Conservation (phyloP, 768 basidiomycete species). For the Phallus indusiatus region DNA sequence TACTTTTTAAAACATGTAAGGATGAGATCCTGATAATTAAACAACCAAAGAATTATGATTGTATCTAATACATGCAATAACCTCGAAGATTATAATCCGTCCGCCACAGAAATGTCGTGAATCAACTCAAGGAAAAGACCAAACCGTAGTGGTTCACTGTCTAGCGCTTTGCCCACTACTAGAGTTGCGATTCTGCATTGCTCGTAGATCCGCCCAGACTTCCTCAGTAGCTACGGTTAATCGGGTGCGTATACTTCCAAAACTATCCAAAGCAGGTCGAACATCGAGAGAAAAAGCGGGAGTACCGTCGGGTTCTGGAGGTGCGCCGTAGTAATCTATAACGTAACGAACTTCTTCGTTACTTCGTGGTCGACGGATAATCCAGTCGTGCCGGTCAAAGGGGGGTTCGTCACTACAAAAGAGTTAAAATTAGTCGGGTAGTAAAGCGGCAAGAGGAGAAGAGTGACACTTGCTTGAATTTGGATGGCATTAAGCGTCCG, state of each 20-base stretch:
- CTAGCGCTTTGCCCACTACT: background rate
- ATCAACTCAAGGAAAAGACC: background rate
- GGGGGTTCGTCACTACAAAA: slow-evolving; percentile 71
- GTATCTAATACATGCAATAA: too few species aligned
- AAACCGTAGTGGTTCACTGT: background rate
- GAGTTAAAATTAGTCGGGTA: background rate
- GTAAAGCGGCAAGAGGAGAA: background rate
- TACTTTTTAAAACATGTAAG: too few species aligned
- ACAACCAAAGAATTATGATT: too few species aligned
- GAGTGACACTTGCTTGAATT: slow-evolving; percentile 64
- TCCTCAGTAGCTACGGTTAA: slow-evolving; percentile 62
- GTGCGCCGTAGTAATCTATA: slow-evolving; percentile 97
- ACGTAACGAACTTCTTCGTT: slow-evolving; percentile 88
- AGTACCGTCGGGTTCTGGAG: slow-evolving; percentile 79
- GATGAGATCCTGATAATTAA: too few species aligned
- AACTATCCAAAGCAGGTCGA: slow-evolving; percentile 84
- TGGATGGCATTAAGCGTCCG: slow-evolving; percentile 80
- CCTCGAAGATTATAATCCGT: too few species aligned
- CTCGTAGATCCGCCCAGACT: slow-evolving; percentile 41
- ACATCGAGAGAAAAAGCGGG: slow-evolving; percentile 96
- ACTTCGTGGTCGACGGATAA: slow-evolving; percentile 70
- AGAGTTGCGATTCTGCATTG: background rate
- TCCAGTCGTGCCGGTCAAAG: slow-evolving; percentile 98
- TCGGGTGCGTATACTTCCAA: slow-evolving; percentile 66
- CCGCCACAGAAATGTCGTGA: too few species aligned